Evolutionary conservation across 768 basidiomycete genomes (phyloP), one percentile per base, ranked within the genome.

Genomic region (Tulasnella sp.): DNA sequence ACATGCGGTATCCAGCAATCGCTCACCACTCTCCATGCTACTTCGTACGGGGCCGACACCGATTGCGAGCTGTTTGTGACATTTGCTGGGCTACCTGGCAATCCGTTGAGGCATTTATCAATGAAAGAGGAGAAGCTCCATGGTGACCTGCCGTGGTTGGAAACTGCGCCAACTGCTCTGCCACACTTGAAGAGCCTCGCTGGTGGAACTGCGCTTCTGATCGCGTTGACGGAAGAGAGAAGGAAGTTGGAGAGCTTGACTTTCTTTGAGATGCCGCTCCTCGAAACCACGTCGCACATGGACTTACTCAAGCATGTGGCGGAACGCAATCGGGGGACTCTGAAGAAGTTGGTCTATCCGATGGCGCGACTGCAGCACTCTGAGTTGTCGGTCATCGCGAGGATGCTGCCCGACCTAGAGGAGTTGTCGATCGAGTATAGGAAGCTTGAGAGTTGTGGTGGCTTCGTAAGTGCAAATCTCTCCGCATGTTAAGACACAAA

Each of bases 391-490:
- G 31, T 43, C 44, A 46, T 56, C 27, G 43, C 42, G 30, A n/a
- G 12, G 41, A 24, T 31, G 12, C 44, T 56, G 25, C 54, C 54
- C 12, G 27, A 30, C 34, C 42, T 56, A 3, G 41, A 56, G 42
- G 44, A 46, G 38, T 43, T 56, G 21, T 25, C 19, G 38, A 56
- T 56, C 17, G 54, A 56, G 44, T 56, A 56, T 25, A 24, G 19
- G 22, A 42, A 27, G 10, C 27, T 56, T 8, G 17, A 12, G 5
- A 56, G 25, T n/a, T n/a, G n/a, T n/a, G n/a, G n/a, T 38, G 44
- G 21, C 41, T 43, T 56, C 15, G 54, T 56, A 12, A 43, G 54
- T 56, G 34, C 5, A 15, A 38, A 5, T 5, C 15, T 38, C 7
- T 38, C 15, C 5, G 7, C 34, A 38, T 38, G 5, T 38, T 15